A percentile compares a stretch with the other conserved stretches of the same genome.
These are phyloP conservation scores for Ormosia emarginata DNA, from an alignment of 306 rosid species.

Conservation along the genomic window DNA sequence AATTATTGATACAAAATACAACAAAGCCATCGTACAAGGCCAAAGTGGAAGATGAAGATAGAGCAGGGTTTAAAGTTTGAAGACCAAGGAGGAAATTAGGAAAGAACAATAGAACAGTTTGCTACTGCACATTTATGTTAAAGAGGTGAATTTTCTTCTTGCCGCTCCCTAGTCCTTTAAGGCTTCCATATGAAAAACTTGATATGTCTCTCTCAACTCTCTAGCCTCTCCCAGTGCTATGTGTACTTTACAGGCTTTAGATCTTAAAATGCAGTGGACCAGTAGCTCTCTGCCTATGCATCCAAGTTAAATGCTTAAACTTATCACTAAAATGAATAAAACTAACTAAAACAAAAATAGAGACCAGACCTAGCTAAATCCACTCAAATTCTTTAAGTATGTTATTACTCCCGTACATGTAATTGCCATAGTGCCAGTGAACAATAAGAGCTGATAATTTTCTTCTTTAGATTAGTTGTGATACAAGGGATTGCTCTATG, in stretches of 20 bases:
- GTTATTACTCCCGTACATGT: background rate
- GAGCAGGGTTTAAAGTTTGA: background rate
- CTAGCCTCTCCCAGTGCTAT: conserved; percentile 17
- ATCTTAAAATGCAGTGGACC: conserved; percentile 23
- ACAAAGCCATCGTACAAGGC: background rate
- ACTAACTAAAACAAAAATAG: background rate
- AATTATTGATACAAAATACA: background rate
- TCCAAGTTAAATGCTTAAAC: conserved; percentile 10
- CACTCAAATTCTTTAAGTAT: background rate
- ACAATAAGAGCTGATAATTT: background rate
- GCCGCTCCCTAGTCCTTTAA: background rate
- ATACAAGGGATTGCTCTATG: background rate
- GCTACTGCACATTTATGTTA: conserved; percentile 16
- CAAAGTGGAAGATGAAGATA: background rate
- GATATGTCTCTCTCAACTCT: conserved; percentile 27
- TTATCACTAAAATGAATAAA: background rate
- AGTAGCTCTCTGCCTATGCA: background rate
- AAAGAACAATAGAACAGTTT: conserved; percentile 15
- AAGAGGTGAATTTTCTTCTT: background rate
- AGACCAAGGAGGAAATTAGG: background rate
- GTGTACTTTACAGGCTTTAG: conserved; percentile 27
- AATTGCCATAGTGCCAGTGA: conserved; percentile 15
- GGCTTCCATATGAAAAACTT: conserved; percentile 11
- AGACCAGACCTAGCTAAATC: conserved; percentile 1
- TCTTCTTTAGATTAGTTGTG: background rate